Conservation (phyloP, 768 basidiomycete species). For the Phaffia australis region DNA sequence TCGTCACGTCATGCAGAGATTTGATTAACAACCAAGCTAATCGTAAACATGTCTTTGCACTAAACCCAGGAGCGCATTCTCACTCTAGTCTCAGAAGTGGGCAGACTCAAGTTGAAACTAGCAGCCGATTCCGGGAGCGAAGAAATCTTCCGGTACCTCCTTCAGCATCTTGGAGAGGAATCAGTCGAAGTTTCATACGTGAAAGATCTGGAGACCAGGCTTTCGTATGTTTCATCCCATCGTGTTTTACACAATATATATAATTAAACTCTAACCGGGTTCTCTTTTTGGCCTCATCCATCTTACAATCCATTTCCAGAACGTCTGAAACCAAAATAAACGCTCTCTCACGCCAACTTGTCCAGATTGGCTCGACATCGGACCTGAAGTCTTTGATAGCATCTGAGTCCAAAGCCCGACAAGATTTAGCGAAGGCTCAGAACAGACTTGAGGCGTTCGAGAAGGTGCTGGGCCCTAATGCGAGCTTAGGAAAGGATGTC, state of each 20-base stretch:
- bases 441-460: conserved; percentile 45
- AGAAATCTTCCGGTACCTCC: conserved; percentile 62
- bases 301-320: not conserved
- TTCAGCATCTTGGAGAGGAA: conserved; percentile 44
- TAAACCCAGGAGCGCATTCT: conserved; percentile 55
- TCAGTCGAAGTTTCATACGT: conserved; percentile 34
- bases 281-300: not conserved
- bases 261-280: not conserved
- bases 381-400: not conserved
- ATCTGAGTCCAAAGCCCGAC: conserved; percentile 20
- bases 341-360: conserved; percentile 27
- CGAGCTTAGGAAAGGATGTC: conserved; percentile 48
- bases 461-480: conserved; percentile 48
- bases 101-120: conserved; percentile 60
- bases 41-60: not conserved
- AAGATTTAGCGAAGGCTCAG: conserved; percentile 21
- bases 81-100: conserved; percentile 60
- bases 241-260: not conserved
- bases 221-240: conserved; percentile 44
- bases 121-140: conserved; percentile 56
- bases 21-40: not conserved
- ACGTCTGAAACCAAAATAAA: conserved; percentile 23
- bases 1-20: too few species aligned
- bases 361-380: conserved; percentile 4
- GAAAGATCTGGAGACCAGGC: conserved; percentile 49